Base-by-base conservation (phyloP, 2,329 filamentous ascomycete species). In the Zarea fungicola region DNA sequence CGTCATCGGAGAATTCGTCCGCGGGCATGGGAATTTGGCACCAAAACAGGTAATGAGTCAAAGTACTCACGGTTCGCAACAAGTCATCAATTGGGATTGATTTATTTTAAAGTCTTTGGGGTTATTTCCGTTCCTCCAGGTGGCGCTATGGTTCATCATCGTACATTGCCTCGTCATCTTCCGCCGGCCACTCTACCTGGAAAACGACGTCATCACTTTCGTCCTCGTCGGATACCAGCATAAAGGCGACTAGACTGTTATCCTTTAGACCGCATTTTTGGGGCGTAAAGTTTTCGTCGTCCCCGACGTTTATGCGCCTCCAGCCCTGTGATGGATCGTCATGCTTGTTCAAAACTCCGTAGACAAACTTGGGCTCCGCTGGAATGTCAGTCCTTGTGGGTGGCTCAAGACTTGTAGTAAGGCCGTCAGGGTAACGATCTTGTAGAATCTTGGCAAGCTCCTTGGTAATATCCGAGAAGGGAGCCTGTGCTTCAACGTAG, bases 391-490 rank as follows among this genome's bases (percentile, higher is more conserved):
- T 73, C 9, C 59, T 65, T 34, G 66, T 61, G 6, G 61, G 55
- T 10, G 64, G 58, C 0, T 41, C 56, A 16, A 62, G 49, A 14
- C 66, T 64, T 10, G 64, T 65, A 1, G 65, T 68, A 5, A 84
- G 68, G 1, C 81, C 80, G 0, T 65, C 49, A 0, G 80, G 75
- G 52, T 81, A 83, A 23, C 78, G 69, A 37, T 83, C 79, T 23
- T 62, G 70, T 6, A 90, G 67, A 10, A 80, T 68, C 1, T 70
- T 65, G 16, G 87, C 66, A 2, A 91, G 76, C 18, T 81, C 74
- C 16, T 71, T 57, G 49, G 81, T 81, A 51, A 87, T 69, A 1
- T 71, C 65, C 14, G 72, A 66, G 59, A 89, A 80, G 10, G 80
- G 65, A 32, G 76, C 74, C 13, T 76, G 68, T 5, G 81, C 69